Evolutionary conservation across 495 filamentous ascomycete genomes (phyloP).

Genomic region (Tetracladium setigerum): DNA sequence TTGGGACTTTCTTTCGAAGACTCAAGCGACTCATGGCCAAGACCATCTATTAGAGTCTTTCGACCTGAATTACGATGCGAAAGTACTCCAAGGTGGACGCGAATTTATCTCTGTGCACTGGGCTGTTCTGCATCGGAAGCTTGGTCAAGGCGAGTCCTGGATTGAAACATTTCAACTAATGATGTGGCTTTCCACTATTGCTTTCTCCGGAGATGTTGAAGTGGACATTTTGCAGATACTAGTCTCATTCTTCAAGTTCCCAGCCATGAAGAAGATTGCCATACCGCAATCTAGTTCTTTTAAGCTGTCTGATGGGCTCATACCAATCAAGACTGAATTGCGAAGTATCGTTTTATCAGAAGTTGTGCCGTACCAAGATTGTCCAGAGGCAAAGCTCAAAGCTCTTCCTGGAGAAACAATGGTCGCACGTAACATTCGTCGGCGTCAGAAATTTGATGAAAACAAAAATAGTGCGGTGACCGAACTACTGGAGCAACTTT

Average conservation of each 20-base stretch:
- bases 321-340: background rate
- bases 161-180: slow-evolving; percentile 30
- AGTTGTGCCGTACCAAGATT: background rate
- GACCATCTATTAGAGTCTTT: background rate
- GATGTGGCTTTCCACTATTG: slow-evolving; percentile 36
- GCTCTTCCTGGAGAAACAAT: background rate
- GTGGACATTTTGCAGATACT: slow-evolving; percentile 28
- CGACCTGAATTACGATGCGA: slow-evolving; percentile 1
- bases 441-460: background rate
- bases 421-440: background rate
- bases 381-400: background rate
- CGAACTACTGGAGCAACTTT: too few relatives aligned
- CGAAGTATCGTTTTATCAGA: background rate
- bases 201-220: slow-evolving; percentile 21
- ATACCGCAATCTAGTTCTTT: background rate
- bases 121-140: slow-evolving; percentile 27
- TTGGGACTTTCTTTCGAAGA: background rate
- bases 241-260: slow-evolving; percentile 25
- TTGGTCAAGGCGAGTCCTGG: slow-evolving; percentile 10
- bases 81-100: background rate
- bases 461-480: background rate
- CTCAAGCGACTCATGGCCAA: background rate
- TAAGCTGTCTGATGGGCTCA: background rate
- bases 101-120: slow-evolving; percentile 22
- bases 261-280: slow-evolving; percentile 5